Percentiles rank a stretch among this genome's conserved stretches.
Evolutionary conservation across 306 rosid genomes (phyloP).

Genomic region (Prosopis cineraria): DNA sequence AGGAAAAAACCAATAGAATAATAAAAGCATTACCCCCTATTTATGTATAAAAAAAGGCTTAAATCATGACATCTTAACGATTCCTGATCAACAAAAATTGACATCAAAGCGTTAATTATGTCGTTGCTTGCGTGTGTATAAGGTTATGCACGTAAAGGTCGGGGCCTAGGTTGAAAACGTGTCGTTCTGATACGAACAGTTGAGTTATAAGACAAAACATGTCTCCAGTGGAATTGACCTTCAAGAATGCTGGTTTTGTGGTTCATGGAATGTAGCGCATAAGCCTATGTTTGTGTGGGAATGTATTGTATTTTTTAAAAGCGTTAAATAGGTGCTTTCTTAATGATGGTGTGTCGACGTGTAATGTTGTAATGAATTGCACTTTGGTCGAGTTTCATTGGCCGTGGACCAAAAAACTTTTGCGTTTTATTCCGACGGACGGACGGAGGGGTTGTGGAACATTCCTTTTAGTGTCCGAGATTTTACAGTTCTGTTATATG

Average conservation of each 20-base stretch:
- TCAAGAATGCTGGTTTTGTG: conserved; percentile 18
- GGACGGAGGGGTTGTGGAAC: background rate
- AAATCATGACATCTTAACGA: conserved; percentile 8
- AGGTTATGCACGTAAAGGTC: background rate
- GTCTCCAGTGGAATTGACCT: conserved; percentile 23
- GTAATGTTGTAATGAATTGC: conserved; percentile 11
- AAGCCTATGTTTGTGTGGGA: background rate
- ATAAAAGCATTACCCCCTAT: background rate
- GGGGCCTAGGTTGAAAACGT: conserved; percentile 32
- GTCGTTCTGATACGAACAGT: conserved; percentile 26
- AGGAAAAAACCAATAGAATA: background rate
- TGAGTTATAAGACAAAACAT: conserved; percentile 15
- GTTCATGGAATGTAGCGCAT: conserved; percentile 39
- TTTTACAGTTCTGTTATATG: background rate
- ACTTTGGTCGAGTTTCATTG: conserved; percentile 26
- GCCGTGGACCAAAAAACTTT: background rate
- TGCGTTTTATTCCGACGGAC: conserved; percentile 21
- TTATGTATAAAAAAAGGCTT: background rate
- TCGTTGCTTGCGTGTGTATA: conserved; percentile 33
- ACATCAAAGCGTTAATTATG: background rate
- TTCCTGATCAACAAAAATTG: conserved; percentile 22
- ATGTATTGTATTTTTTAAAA: background rate
- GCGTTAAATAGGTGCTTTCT: conserved; percentile 9
- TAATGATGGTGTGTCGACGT: conserved; percentile 37
- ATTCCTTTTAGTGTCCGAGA: background rate